These are phyloP conservation scores for Puccinellia tenuiflora DNA, from an alignment of 176 grass and related monocot species.

Conservation along the genomic window DNA sequence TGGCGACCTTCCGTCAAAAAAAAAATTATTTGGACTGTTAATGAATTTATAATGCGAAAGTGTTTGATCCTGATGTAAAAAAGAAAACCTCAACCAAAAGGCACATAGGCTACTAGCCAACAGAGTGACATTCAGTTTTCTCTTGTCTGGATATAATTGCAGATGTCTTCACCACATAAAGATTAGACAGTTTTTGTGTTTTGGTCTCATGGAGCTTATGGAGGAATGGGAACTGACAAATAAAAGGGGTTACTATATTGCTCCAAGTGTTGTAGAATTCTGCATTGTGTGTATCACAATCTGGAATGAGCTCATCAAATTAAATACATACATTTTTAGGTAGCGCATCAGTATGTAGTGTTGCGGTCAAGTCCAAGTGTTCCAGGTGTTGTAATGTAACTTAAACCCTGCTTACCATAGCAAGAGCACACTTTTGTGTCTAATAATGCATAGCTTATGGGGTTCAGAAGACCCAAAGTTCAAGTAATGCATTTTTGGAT, in stretches of 20 bases:
- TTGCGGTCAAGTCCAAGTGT: not conserved
- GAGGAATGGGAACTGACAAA: not conserved
- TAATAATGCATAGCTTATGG: not conserved
- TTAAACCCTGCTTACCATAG: not conserved
- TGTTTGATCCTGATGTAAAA: not conserved
- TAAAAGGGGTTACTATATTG: not conserved
- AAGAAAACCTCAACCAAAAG: not conserved
- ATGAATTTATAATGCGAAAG: not conserved
- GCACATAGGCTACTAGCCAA: not conserved
- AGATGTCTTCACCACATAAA: not conserved
- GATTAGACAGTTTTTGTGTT: not conserved
- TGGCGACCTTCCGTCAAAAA: no score
- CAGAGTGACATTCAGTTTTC: not conserved
- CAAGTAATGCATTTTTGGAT: not conserved
- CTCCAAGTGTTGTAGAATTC: not conserved
- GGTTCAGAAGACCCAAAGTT: not conserved
- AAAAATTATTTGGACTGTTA: not conserved
- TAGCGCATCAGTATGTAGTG: not conserved
- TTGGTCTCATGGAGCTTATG: not conserved
- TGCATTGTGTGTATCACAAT: not conserved
- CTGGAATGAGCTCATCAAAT: not conserved
- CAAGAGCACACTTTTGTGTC: not conserved
- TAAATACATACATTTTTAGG: not conserved
- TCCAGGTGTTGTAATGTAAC: not conserved
- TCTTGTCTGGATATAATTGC: not conserved